Conservation (phyloP, 352 stramenopile genomes). For the Phytophthora megakarya region DNA sequence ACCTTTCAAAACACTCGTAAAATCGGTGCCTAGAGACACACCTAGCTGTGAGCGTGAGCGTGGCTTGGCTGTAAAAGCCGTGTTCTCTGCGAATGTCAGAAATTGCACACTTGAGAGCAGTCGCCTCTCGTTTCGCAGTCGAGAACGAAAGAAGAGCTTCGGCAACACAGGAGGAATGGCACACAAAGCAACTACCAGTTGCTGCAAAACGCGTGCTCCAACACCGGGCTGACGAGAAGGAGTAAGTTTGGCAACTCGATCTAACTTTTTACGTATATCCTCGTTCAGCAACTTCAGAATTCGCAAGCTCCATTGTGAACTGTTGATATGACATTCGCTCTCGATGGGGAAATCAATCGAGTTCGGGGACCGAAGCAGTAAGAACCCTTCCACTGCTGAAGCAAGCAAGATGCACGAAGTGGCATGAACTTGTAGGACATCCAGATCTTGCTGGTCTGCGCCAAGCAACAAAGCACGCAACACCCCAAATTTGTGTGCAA, state of each 20-base stretch:
- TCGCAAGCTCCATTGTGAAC: slow-evolving; percentile 23
- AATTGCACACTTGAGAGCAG: slow-evolving; percentile 51
- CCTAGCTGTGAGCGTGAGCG: slow-evolving; percentile 55
- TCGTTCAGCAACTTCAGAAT: slow-evolving; percentile 20
- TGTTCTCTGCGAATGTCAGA: slow-evolving; percentile 48
- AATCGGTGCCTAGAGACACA: slow-evolving; percentile 54
- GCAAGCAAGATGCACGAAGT: slow-evolving; percentile 37
- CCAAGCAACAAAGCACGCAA: slow-evolving; percentile 43
- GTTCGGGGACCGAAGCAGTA: slow-evolving; percentile 31
- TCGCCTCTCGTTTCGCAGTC: slow-evolving; percentile 23
- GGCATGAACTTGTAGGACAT: slow-evolving; percentile 31
- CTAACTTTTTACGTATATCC: slow-evolving; percentile 26
- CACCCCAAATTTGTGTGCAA: slow-evolving; percentile 30
- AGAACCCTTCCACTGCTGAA: slow-evolving; percentile 38
- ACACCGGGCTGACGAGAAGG: slow-evolving; percentile 19
- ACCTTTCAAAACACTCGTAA: slow-evolving; percentile 54
- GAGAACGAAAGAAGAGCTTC: slow-evolving; percentile 51
- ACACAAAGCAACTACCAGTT: slow-evolving; percentile 42
- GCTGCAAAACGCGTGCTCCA: slow-evolving; percentile 43
- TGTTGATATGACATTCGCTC: background rate
- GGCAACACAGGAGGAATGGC: slow-evolving; percentile 36
- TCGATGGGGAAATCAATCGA: slow-evolving; percentile 27
- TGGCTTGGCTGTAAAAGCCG: slow-evolving; percentile 51
- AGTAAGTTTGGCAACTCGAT: slow-evolving; percentile 33
- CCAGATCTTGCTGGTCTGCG: slow-evolving; percentile 31